phyloP scores from a whole-genome alignment of 2,329 filamentous ascomycete species.

The Dendrostoma leiphaemia region DNA sequence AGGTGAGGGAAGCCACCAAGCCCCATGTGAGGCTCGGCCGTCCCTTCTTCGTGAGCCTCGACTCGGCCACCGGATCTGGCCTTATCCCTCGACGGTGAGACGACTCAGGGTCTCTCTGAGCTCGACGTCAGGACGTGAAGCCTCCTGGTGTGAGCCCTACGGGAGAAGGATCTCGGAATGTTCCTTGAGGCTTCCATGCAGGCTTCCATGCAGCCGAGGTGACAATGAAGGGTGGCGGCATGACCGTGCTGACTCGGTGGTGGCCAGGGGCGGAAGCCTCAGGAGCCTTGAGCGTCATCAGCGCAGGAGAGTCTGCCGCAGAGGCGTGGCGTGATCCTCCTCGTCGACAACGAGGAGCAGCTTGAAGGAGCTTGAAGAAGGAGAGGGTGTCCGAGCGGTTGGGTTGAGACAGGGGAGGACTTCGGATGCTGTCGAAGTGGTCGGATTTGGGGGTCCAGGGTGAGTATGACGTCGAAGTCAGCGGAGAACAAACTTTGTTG shows the following conservation, averaged over 20 bases:
- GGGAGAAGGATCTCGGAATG: conserved; percentile 8
- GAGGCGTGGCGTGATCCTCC: not conserved
- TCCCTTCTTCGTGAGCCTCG: not conserved
- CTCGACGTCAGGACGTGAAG: not conserved
- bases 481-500: conserved; percentile 12
- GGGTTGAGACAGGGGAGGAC: conserved; percentile 5
- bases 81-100: not conserved
- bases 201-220: conserved; percentile 12
- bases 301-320: not conserved
- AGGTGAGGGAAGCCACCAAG: not conserved
- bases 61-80: not conserved
- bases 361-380: conserved; percentile 1
- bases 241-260: conserved; percentile 7
- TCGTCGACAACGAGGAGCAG: conserved; percentile 1
- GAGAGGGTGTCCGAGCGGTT: not conserved
- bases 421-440: conserved; percentile 6
- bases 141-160: not conserved
- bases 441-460: not conserved
- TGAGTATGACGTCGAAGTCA: conserved; percentile 12
- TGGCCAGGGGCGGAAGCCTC: not conserved
- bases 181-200: conserved; percentile 3
- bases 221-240: conserved; percentile 1
- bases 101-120: not conserved
- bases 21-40: not conserved
- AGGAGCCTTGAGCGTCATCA: not conserved